Conservation (phyloP, 352 stramenopile species). For the Phytophthora brassicae region DNA sequence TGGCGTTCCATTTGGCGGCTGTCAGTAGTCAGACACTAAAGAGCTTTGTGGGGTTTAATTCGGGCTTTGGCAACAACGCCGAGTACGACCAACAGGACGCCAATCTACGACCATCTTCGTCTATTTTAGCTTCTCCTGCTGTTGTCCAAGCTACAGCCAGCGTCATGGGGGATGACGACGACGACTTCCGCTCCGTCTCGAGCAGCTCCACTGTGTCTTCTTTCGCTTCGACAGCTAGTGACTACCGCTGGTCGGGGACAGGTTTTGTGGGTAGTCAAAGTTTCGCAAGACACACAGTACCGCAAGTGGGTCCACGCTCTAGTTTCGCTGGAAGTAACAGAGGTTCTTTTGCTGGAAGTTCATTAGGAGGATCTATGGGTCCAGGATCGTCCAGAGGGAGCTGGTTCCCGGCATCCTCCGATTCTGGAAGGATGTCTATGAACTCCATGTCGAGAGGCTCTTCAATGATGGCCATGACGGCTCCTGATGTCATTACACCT, state of each 20-base stretch:
- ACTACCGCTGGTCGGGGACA: conserved; percentile 84
- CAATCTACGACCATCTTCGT: conserved; percentile 60
- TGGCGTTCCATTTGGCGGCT: conserved; percentile 74
- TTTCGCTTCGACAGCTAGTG: conserved; percentile 43
- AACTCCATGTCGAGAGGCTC: conserved; percentile 41
- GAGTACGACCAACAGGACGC: conserved; percentile 67
- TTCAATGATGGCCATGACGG: conserved; percentile 68
- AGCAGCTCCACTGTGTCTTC: conserved; percentile 67
- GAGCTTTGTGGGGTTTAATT: conserved; percentile 72
- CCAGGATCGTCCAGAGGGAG: conserved; percentile 43
- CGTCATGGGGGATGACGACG: conserved; percentile 77
- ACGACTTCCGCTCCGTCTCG: conserved; percentile 79
- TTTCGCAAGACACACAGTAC: conserved; percentile 49
- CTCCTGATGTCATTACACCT: conserved; percentile 63
- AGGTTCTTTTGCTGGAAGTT: conserved; percentile 36
- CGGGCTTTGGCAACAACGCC: conserved; percentile 74
- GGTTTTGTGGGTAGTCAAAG: conserved; percentile 71
- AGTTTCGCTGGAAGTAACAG: conserved; percentile 24
- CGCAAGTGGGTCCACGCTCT: conserved; percentile 13
- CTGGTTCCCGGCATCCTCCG: conserved; percentile 58
- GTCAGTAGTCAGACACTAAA: conserved; percentile 82
- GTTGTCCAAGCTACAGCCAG: conserved; percentile 52
- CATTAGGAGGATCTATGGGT: conserved; percentile 17
- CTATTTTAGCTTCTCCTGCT: conserved; percentile 54
- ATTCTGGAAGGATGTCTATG: conserved; percentile 28